Evolutionary conservation across 495 filamentous ascomycete species (phyloP).

Genomic region (Parathielavia hyrcaniae): DNA sequence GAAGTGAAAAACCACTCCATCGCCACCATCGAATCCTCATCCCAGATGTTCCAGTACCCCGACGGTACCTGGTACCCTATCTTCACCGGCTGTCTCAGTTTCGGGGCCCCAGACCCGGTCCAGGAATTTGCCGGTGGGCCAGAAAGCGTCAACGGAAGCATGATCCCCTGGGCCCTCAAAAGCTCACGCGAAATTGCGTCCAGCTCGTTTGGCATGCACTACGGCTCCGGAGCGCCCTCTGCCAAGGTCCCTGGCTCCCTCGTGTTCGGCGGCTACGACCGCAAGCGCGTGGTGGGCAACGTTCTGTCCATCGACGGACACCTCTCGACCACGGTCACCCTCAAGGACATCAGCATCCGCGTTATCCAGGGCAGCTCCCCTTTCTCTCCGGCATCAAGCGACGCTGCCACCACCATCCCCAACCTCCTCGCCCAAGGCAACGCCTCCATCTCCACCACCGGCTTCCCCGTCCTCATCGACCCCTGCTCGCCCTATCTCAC

Average conservation of each 20-base stretch:
- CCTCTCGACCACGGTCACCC: not conserved
- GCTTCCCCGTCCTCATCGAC: conserved; percentile 3
- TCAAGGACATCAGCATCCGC: too few species aligned
- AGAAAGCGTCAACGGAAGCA: not conserved
- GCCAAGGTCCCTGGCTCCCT: conserved; percentile 4
- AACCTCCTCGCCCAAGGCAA: not conserved
- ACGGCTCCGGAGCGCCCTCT: not conserved
- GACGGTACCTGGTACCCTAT: conserved; percentile 5
- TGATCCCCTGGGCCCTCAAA: conserved; percentile 3
- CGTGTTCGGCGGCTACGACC: conserved; percentile 11
- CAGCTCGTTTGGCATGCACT: conserved; percentile 4
- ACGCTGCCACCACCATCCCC: not conserved
- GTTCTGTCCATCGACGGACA: not conserved
- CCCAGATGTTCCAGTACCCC: not conserved
- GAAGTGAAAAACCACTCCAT: conserved; percentile 4
- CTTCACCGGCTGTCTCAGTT: conserved; percentile 6
- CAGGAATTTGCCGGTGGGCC: not conserved
- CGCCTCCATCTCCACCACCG: not conserved
- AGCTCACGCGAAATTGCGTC: not conserved
- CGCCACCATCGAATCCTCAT: not conserved
- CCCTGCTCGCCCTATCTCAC: conserved; percentile 11
- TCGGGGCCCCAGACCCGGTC: not conserved
- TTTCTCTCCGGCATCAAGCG: not conserved
- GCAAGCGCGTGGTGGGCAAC: conserved; percentile 1
- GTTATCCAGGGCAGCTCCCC: not conserved